phyloP scores from a whole-genome alignment of 2,329 filamentous ascomycete genomes.

The Alternaria conjuncta region DNA sequence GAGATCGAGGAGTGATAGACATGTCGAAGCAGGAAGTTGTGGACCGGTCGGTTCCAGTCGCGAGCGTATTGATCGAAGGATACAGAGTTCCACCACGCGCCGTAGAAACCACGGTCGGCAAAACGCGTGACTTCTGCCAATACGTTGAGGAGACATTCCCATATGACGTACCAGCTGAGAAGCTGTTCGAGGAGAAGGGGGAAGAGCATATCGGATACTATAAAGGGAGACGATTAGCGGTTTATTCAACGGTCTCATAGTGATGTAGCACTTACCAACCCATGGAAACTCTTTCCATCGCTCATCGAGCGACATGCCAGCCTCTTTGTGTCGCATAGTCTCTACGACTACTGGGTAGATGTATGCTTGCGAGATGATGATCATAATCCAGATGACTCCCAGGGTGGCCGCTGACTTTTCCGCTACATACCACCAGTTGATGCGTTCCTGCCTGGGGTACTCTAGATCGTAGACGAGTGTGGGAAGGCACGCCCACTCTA shows the following conservation, averaged over 20 bases:
- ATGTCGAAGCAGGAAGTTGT: slow-evolving; percentile 77
- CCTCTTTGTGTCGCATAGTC: slow-evolving; percentile 71
- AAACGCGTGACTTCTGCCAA: slow-evolving; percentile 78
- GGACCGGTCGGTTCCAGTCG: slow-evolving; percentile 83
- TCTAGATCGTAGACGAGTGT: slow-evolving; percentile 81
- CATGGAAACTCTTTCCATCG: slow-evolving; percentile 74
- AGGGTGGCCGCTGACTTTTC: slow-evolving; percentile 75
- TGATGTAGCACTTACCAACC: slow-evolving; percentile 51
- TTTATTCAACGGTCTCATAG: neutral
- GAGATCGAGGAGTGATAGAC: slow-evolving; percentile 82
- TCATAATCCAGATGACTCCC: slow-evolving; percentile 78
- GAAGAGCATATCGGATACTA: slow-evolving; percentile 73
- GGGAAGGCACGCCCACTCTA: slow-evolving; percentile 76
- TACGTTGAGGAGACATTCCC: slow-evolving; percentile 72
- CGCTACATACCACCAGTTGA: slow-evolving; percentile 76
- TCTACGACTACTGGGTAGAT: slow-evolving; percentile 78
- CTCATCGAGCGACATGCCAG: slow-evolving; percentile 64
- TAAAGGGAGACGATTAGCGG: neutral
- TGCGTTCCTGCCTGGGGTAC: slow-evolving; percentile 73
- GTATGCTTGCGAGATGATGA: slow-evolving; percentile 75
- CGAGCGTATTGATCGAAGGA: slow-evolving; percentile 78
- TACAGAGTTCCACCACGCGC: slow-evolving; percentile 61
- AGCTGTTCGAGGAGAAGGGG: slow-evolving; percentile 81
- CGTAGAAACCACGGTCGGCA: slow-evolving; percentile 74
- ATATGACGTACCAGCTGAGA: slow-evolving; percentile 81